phyloP scores from a whole-genome alignment of 116 monocot genomes.

The Cymodocea nodosa region DNA sequence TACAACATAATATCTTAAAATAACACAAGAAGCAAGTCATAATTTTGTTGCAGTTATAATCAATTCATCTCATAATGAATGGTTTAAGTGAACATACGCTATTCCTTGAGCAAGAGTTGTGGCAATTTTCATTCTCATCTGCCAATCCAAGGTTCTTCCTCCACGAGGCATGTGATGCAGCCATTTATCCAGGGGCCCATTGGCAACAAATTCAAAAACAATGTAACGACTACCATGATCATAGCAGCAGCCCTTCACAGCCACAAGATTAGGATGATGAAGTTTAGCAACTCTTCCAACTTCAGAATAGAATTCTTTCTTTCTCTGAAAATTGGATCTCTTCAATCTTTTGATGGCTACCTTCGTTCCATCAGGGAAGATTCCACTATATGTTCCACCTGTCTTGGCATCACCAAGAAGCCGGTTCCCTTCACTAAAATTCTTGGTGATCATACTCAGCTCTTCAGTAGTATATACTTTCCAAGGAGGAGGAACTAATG shows the following conservation, averaged over 20 bases:
- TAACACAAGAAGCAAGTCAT: neutral
- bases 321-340: conserved; percentile 83
- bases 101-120: conserved; percentile 96
- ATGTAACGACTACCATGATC: conserved; percentile 92
- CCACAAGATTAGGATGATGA: conserved; percentile 83
- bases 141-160: conserved; percentile 81
- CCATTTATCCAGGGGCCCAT: conserved; percentile 92
- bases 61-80: neutral
- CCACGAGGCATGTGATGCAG: conserved; percentile 70
- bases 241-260: conserved; percentile 89
- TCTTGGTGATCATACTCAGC: conserved; percentile 74
- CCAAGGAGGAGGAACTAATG: conserved; percentile 85
- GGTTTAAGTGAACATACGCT: conserved; percentile 43
- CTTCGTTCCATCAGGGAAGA: conserved; percentile 63
- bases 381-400: conserved; percentile 79
- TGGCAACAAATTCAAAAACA: conserved; percentile 82
- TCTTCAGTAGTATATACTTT: conserved; percentile 76
- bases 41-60: neutral
- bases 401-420: conserved; percentile 83
- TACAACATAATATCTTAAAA: too few relatives aligned
- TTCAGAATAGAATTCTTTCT: conserved; percentile 94
- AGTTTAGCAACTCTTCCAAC: conserved; percentile 75
- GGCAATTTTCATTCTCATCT: conserved; percentile 80
- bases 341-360: conserved; percentile 78
- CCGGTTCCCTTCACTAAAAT: conserved; percentile 92